Percentiles rank a stretch among this genome's conserved stretches.
Evolutionary conservation across 108 stramenopile genomes (phyloP).

Genomic region (Stephanodiscus minutulus): DNA sequence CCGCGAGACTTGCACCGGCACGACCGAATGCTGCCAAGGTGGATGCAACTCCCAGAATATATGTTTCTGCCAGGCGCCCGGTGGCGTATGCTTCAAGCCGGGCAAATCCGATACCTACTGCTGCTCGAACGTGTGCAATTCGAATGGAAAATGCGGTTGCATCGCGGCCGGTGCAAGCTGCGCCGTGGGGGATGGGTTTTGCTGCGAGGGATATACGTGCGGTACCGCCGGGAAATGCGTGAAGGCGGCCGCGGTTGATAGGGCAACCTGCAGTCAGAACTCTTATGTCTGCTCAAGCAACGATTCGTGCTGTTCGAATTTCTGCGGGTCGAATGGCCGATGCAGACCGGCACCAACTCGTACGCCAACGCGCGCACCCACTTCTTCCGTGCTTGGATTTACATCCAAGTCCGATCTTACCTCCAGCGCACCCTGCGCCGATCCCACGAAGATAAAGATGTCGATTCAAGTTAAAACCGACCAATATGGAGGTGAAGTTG

Average conservation of each 20-base stretch:
- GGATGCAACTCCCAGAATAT: background rate
- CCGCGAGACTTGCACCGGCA: background rate
- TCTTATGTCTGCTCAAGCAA: background rate
- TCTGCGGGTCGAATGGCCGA: background rate
- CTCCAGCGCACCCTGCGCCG: slow-evolving; percentile 5
- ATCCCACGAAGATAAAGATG: slow-evolving; percentile 23
- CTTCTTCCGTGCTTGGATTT: background rate
- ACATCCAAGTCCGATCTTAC: slow-evolving; percentile 5
- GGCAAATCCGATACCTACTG: slow-evolving; percentile 22
- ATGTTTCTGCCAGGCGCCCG: slow-evolving; percentile 21
- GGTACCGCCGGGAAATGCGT: background rate
- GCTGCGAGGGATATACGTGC: slow-evolving; percentile 3
- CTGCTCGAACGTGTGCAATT: slow-evolving; percentile 23
- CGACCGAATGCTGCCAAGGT: background rate
- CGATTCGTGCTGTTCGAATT: background rate
- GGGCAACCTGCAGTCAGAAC: background rate
- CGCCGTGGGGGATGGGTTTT: background rate
- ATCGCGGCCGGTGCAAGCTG: background rate
- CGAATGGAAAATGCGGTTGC: slow-evolving; percentile 18
- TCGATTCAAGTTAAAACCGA: slow-evolving; percentile 42
- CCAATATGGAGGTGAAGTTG: slow-evolving; percentile 27
- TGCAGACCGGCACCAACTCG: background rate
- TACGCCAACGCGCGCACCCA: background rate
- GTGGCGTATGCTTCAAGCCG: slow-evolving; percentile 17
- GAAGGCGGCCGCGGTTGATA: background rate